Evolutionary conservation across 2,329 filamentous ascomycete species (phyloP), one percentile per base, ranked within the genome.

Genomic region (Ascochyta viciae-villosae): DNA sequence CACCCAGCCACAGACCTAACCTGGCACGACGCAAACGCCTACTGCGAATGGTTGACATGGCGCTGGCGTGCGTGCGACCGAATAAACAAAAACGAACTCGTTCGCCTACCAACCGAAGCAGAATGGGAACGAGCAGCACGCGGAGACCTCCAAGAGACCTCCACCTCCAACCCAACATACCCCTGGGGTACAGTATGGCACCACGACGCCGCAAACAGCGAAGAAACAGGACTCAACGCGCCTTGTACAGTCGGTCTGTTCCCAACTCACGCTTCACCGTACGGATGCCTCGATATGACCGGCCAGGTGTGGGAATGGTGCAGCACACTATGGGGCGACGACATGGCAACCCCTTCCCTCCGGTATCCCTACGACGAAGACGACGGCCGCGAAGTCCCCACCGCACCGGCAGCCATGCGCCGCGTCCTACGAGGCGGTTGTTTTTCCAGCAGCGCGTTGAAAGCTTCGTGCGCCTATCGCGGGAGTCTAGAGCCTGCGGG

Each of bases 281-380:
- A 42, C 23, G 48, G 48, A 0, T 42, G 37, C 39, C 24, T 33
- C 33, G 48, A 50, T 16, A 50, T 43, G 38, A 26, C 38, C 3
- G 48, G 48, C 19, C 39, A 50, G 10, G 48, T 50, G 12, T 50
- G 48, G 48, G 48, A 50, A 27, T 50, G 48, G 48, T 50, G 38
- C 31, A 43, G 35, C 7, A 50, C 48, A 2, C n/a, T 43, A 3
- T 50, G 48, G 48, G 48, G 48, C 22, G 19, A 34, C 1, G 38
- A 50, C 12, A 50, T 35, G 37, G 23, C 4, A 3, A 27, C n/a
- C 3, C 48, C 38, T 26, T 42, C 29, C 6, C 43, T 50, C 24
- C n/a, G 10, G 1, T 50, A 50, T 24, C 48, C 48, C 22, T 50
- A 22, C 8, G 7, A 6, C 12, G 24, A 19, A 9, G 12, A 35